Percentiles rank a stretch among this genome's conserved stretches.
Evolutionary conservation across 164 flowering plant genomes (phyloP).

Genomic region (Santalum album): DNA sequence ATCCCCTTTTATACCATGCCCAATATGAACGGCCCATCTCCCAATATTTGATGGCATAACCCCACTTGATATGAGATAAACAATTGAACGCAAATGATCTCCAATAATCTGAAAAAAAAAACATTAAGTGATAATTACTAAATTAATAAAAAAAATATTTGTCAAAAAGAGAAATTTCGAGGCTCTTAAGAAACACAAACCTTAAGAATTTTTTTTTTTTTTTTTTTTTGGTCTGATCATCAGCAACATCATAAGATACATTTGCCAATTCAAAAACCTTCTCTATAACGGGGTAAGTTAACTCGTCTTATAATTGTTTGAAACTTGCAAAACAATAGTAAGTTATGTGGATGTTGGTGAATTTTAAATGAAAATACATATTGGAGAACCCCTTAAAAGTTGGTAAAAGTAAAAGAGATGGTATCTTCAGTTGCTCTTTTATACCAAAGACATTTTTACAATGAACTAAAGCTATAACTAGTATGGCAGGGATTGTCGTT

Average conservation of each 20-base stretch:
- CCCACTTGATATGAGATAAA: conserved; percentile 90
- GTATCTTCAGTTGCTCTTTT: too few relatives aligned
- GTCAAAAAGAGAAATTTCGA: background rate
- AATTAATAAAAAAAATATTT: background rate
- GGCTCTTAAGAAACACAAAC: conserved; percentile 24
- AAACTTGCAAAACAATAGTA: conserved; percentile 52
- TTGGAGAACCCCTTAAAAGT: too few relatives aligned
- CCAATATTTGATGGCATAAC: conserved; percentile 93
- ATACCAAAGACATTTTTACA: too few relatives aligned
- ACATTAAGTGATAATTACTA: background rate
- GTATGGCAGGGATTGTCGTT: background rate
- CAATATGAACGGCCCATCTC: conserved; percentile 79
- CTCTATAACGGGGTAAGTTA: conserved; percentile 88
- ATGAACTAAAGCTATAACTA: too few relatives aligned
- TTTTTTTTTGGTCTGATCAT: conserved; percentile 55
- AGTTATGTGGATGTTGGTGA: background rate
- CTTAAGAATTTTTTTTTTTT: conserved; percentile 69
- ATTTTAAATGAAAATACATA: too few relatives aligned
- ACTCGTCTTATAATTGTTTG: conserved; percentile 93
- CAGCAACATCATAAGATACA: conserved; percentile 51
- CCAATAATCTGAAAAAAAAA: conserved; percentile 61
- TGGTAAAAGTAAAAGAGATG: too few relatives aligned
- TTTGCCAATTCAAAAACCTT: conserved; percentile 70
- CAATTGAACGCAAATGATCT: conserved; percentile 89
- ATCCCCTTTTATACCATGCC: conserved; percentile 76